Conservation (phyloP, 1,284 basidiomycete species). For the Cutaneotrichosporon sp. region DNA sequence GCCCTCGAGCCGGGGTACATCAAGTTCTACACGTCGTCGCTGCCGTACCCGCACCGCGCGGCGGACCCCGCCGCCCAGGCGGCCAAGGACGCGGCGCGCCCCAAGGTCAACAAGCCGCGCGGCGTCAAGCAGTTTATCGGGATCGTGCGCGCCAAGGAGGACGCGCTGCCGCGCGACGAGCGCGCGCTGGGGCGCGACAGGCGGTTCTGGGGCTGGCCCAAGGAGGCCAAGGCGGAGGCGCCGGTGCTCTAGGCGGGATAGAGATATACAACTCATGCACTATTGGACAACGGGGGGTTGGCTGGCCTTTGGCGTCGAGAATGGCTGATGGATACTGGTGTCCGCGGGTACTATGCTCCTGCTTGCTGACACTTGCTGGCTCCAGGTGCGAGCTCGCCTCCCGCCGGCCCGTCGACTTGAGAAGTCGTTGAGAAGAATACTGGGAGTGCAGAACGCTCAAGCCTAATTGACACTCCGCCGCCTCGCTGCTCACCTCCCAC, state of each 20-base stretch:
- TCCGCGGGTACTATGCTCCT: too few species aligned
- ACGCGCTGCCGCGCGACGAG: conserved; percentile 81
- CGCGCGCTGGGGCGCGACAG: conserved; percentile 59
- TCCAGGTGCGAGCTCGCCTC: too few species aligned
- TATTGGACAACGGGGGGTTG: not conserved
- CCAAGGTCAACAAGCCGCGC: conserved; percentile 45
- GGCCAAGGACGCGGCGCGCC: conserved; percentile 16
- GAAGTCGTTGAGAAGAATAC: too few species aligned
- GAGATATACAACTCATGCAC: conserved; percentile 3
- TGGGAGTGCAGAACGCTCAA: too few species aligned
- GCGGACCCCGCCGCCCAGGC: conserved; percentile 19
- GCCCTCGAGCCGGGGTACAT: conserved; percentile 85
- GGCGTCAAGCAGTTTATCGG: conserved; percentile 71
- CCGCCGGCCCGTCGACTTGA: too few species aligned
- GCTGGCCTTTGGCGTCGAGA: too few species aligned
- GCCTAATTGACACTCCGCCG: too few species aligned
- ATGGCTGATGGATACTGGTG: not conserved
- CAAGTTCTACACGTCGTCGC: conserved; percentile 70
- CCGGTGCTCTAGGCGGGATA: not conserved
- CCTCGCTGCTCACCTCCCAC: too few species aligned
- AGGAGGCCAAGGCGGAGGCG: conserved; percentile 17
- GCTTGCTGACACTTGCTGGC: too few species aligned
- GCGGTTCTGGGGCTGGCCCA: conserved; percentile 52
- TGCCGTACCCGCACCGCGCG: conserved; percentile 54
- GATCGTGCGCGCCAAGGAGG: conserved; percentile 72